phyloP scores from a whole-genome alignment of 176 grass and related monocot genomes.

The Microstegium vimineum region DNA sequence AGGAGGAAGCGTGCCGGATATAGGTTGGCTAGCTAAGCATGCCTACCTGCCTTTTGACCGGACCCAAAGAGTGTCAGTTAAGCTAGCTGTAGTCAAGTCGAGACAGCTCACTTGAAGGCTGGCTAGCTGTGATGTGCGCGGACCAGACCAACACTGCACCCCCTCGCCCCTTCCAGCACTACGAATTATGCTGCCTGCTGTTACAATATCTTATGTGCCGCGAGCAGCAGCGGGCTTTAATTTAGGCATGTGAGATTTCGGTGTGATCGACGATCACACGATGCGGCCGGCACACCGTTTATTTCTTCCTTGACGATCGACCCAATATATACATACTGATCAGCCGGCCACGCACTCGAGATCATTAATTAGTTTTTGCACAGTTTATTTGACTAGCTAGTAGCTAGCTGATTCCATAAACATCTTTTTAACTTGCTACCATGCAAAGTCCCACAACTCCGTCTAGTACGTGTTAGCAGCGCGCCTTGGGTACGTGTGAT shows the following conservation, averaged over 20 bases:
- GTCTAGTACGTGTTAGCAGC: too few relatives aligned
- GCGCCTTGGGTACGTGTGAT: too few relatives aligned
- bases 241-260: slow-evolving; percentile 50
- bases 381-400: slow-evolving; percentile 25
- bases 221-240: slow-evolving; percentile 13
- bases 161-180: not conserved
- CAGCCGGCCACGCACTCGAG: not conserved
- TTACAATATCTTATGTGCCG: slow-evolving; percentile 23
- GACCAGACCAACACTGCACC: not conserved
- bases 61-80: slow-evolving; percentile 24
- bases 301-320: not conserved
- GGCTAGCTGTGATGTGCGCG: slow-evolving; percentile 31
- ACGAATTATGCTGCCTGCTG: not conserved
- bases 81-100: slow-evolving; percentile 45
- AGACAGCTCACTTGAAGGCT: slow-evolving; percentile 34
- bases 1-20: not conserved
- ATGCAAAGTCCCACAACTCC: too few relatives aligned
- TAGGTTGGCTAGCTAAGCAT: not conserved
- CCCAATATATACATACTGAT: not conserved
- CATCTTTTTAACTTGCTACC: not conserved
- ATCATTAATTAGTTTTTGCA: slow-evolving; percentile 2
- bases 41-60: slow-evolving; percentile 31
- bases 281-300: slow-evolving; percentile 3
- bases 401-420: not conserved
- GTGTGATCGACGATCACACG: slow-evolving; percentile 21